Conservation (phyloP, 1,139 yeast genomes). For the Kodamaea alishanica region DNA sequence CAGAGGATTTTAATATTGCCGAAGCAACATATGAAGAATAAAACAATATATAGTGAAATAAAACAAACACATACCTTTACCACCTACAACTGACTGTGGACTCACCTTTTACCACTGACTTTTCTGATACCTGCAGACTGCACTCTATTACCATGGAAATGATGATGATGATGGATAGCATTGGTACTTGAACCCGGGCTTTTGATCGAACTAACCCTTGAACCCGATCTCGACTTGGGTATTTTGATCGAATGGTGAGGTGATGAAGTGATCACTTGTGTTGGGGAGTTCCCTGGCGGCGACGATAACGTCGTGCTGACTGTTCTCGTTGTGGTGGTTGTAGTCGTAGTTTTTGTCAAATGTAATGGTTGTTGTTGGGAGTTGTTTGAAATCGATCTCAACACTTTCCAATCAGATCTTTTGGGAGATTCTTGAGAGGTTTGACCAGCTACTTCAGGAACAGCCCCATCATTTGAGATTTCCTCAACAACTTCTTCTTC, state of each 20-base stretch:
- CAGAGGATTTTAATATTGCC: conserved; percentile 35
- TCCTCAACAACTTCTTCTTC: too few relatives aligned
- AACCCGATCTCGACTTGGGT: conserved; percentile 34
- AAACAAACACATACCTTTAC: neutral
- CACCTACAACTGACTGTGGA: too few relatives aligned
- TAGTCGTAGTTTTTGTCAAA: conserved; percentile 46
- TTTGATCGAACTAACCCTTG: conserved; percentile 27
- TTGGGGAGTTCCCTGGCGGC: conserved; percentile 36
- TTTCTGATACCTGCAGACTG: conserved; percentile 41
- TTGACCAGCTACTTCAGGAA: too few relatives aligned
- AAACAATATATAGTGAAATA: conserved; percentile 2
- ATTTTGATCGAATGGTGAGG: conserved; percentile 23
- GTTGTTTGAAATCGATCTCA: conserved; percentile 40
- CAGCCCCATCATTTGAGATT: too few relatives aligned
- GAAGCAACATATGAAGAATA: conserved; percentile 44
- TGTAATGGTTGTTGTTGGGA: conserved; percentile 33
- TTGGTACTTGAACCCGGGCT: conserved; percentile 9
- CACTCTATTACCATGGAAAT: conserved; percentile 19
- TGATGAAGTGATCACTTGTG: conserved; percentile 7
- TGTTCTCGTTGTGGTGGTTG: conserved; percentile 45
- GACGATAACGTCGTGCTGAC: conserved; percentile 46
- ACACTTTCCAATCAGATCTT: conserved; percentile 35
- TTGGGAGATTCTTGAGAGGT: too few relatives aligned
- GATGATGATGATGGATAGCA: too few relatives aligned
- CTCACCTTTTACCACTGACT: conserved; percentile 26